Percentiles rank a stretch among this genome's conserved stretches.
phyloP scores from a whole-genome alignment of 345 rosid species.

The Euphorbia pulcherrima region DNA sequence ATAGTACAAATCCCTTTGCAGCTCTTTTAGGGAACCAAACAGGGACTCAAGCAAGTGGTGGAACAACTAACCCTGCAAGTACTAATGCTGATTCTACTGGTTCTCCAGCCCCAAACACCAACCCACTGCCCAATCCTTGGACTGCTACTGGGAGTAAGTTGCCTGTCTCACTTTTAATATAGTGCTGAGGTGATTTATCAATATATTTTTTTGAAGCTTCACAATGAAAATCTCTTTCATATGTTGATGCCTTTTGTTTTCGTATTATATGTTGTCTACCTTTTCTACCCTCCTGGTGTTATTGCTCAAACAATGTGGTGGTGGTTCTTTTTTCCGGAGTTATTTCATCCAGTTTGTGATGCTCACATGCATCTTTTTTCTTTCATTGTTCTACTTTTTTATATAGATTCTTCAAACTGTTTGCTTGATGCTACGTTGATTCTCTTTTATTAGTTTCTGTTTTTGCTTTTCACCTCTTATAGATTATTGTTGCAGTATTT shows the following conservation, averaged over 20 bases:
- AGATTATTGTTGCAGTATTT: neutral
- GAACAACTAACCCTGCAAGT: conserved; percentile 41
- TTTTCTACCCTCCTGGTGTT: neutral
- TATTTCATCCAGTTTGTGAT: neutral
- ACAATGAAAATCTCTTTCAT: neutral
- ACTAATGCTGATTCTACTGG: conserved; percentile 45
- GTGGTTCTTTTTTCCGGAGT: neutral
- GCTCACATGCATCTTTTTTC: neutral
- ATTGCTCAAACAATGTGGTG: neutral
- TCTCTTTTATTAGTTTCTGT: neutral
- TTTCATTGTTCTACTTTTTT: neutral
- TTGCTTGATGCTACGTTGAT: neutral
- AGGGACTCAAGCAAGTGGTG: conserved; percentile 40
- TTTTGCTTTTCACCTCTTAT: neutral
- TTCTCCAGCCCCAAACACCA: conserved; percentile 57
- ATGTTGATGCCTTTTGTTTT: neutral
- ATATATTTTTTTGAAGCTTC: neutral
- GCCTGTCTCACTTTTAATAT: neutral
- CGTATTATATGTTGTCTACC: neutral
- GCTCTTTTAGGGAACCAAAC: conserved; percentile 54
- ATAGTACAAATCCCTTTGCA: conserved; percentile 52
- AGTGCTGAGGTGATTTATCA: neutral
- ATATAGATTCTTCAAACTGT: neutral
- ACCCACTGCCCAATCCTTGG: conserved; percentile 82
- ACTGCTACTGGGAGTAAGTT: conserved; percentile 39